Base-by-base conservation (phyloP, 2,329 filamentous ascomycete species). In the Falciphora oryzae region DNA sequence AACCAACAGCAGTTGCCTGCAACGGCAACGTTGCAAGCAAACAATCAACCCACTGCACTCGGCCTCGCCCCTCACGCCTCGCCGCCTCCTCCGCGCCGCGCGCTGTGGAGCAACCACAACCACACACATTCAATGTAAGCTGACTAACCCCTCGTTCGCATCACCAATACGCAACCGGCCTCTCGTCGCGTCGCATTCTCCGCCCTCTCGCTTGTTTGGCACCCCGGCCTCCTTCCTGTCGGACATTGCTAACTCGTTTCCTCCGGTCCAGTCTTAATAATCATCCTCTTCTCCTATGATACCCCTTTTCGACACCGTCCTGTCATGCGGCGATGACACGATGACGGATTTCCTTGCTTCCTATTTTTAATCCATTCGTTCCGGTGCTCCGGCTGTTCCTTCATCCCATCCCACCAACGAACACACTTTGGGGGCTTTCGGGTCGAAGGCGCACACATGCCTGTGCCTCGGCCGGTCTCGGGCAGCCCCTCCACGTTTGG, bases 221-320 rank as follows among this genome's bases (percentile, higher is more conserved):
- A 4, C 25, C 11, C 27, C 22, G 18, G 27, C 29, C 59, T 60
- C 38, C 16, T 14, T 31, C 58, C 22, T 59, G 10, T 25, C 18
- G 59, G n/a, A 62, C 60, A 62, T 56, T 44, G 38, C 61, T 56
- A 62, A 50, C 61, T n/a, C 61, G 59, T 35, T 59, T 59, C 29
- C 29, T 29, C 57, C 56, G 10, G 13, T 28, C 28, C 27, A 50
- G 31, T 35, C 56, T 50, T 58, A 25, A 60, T 58, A 44, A 64
- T 50, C 59, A 60, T 64, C 14, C 28, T 29, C 18, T 58, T n/a
- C 29, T 29, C 18, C 38, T 29, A 28, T 58, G 25, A 58, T 58
- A 28, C 57, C 57, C 57, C 7, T 27, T 53, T 53, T 53, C 38
- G 35, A n/a, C 44, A n/a, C n/a, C 44, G 18, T 22, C 22, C 44